Evolutionary conservation across 768 basidiomycete genomes (phyloP), one percentile per base, ranked within the genome.

Genomic region (Udeniomyces megalosporus): DNA sequence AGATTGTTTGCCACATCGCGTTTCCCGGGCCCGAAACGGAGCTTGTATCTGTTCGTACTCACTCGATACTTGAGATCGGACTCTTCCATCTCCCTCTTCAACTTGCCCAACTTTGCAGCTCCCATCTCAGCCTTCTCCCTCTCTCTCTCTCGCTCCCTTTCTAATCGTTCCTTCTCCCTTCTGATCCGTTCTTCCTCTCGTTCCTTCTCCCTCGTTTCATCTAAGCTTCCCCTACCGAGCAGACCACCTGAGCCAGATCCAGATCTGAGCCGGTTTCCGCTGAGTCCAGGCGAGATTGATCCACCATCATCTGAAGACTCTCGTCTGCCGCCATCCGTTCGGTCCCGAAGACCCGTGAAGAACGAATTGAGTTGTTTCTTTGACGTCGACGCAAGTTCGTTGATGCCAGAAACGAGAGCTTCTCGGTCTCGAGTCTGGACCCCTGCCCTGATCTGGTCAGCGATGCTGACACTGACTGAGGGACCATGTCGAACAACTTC

Each of bases 81-180:
- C 14, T 65, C 63, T 44, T 65, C 63, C 2, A 49, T 56, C 22
- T 65, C 63, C 28, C 63, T 52, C 57, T 65, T 65, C 14, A 44
- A 20, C 47, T 50, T 59, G 42, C 48, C 63, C 15, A 24, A 20
- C 46, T 54, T 65, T 10, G 53, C 24, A 28, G 53, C 51, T 14
- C 53, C 63, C 1, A 50, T 38, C 35, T 65, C 63, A 24, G 51
- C 53, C 58, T 54, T 51, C 49, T 60, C 63, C 11, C 63, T 20
- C 46, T 65, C 57, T 29, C 22, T 65, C 52, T 65, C 63, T 17
- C 45, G 26, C 31, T 55, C 44, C 20, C 50, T 42, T 15, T 61
- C 38, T 8, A 22, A 20, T n/a, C 29, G 22, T 42, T 56, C 38
- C 35, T 35, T 44, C 54, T 56, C 31, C 35, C 15, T 29, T 26